Percentiles rank a stretch among this genome's conserved stretches.
Conservation (phyloP, 768 basidiomycete species). For the Termitomyces sp. region DNA sequence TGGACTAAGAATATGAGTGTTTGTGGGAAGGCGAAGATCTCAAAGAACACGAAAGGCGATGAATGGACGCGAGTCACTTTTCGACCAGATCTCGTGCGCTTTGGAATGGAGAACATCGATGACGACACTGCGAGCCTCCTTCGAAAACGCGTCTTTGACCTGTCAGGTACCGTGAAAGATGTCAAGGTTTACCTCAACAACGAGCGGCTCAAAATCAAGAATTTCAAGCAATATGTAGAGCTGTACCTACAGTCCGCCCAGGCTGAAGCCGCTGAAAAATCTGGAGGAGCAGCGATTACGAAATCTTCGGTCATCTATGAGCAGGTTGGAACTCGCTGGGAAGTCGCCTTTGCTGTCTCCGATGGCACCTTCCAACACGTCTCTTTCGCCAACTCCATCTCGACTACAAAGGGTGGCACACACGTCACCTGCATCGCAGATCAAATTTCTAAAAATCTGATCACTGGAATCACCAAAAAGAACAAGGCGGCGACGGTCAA, state of each 20-base stretch:
- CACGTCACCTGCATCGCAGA: slow-evolving; percentile 85
- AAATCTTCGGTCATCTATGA: slow-evolving; percentile 86
- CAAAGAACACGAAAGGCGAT: slow-evolving; percentile 80
- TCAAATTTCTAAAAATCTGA: slow-evolving; percentile 82
- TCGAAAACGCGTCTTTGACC: slow-evolving; percentile 91
- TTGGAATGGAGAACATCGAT: slow-evolving; percentile 90
- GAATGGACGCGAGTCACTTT: slow-evolving; percentile 94
- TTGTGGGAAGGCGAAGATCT: slow-evolving; percentile 88
- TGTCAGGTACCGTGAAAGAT: slow-evolving; percentile 93
- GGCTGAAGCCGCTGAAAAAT: slow-evolving; percentile 58
- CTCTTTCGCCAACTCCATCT: slow-evolving; percentile 96
- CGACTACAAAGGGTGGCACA: slow-evolving; percentile 94
- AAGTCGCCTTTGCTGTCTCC: slow-evolving; percentile 90
- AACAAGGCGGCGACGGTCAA: slow-evolving; percentile 97
- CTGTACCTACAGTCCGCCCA: slow-evolving; percentile 81
- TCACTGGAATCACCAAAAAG: slow-evolving; percentile 87
- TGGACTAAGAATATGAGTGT: slow-evolving; percentile 93
- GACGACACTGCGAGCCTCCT: slow-evolving; percentile 86
- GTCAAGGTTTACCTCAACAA: slow-evolving; percentile 93
- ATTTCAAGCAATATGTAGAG: slow-evolving; percentile 96
- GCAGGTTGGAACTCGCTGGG: slow-evolving; percentile 79
- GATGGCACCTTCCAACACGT: slow-evolving; percentile 92
- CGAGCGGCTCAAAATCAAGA: slow-evolving; percentile 86
- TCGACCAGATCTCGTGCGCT: slow-evolving; percentile 85
- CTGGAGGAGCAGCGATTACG: slow-evolving; percentile 72